phyloP scores from a whole-genome alignment of 257 asterid species.

The Jacaranda mimosifolia region DNA sequence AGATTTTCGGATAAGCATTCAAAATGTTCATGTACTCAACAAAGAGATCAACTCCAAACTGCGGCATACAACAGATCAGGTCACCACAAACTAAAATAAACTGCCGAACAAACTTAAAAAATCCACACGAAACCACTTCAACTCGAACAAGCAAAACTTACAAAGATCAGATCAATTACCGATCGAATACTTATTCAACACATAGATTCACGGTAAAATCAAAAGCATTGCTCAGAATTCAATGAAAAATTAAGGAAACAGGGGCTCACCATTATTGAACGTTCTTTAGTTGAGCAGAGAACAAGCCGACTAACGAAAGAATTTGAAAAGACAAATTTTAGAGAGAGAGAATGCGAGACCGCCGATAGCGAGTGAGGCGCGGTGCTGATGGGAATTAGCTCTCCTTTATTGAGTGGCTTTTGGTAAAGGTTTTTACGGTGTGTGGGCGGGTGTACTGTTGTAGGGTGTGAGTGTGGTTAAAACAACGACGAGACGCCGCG shows the following conservation, averaged over 20 bases:
- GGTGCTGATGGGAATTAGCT: slow-evolving; percentile 23
- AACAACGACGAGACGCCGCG: slow-evolving; percentile 50
- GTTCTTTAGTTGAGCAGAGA: slow-evolving; percentile 17
- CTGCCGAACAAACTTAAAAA: slow-evolving; percentile 2
- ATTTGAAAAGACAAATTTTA: background rate
- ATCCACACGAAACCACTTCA: slow-evolving; percentile 12
- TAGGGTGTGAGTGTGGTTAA: slow-evolving; percentile 32
- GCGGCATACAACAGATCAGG: slow-evolving; percentile 23
- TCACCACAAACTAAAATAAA: slow-evolving; percentile 11
- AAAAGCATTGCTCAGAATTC: background rate
- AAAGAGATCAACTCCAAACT: slow-evolving; percentile 10
- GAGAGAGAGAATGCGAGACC: slow-evolving; percentile 26
- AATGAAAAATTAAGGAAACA: background rate
- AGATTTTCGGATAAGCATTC: background rate
- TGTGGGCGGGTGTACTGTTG: slow-evolving; percentile 21
- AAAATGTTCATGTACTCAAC: slow-evolving; percentile 1
- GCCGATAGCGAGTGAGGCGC: slow-evolving; percentile 27
- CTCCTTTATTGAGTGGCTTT: slow-evolving; percentile 20
- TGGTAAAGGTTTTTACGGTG: background rate
- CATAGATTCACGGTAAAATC: background rate
- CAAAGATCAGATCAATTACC: slow-evolving; percentile 10
- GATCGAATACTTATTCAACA: background rate
- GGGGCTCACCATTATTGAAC: slow-evolving; percentile 36
- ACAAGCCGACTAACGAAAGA: background rate
- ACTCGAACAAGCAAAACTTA: background rate